Evolutionary conservation across 805 yeast species (phyloP), one percentile per base, ranked within the genome.

Genomic region (Kodamaea kaohsiungensis): DNA sequence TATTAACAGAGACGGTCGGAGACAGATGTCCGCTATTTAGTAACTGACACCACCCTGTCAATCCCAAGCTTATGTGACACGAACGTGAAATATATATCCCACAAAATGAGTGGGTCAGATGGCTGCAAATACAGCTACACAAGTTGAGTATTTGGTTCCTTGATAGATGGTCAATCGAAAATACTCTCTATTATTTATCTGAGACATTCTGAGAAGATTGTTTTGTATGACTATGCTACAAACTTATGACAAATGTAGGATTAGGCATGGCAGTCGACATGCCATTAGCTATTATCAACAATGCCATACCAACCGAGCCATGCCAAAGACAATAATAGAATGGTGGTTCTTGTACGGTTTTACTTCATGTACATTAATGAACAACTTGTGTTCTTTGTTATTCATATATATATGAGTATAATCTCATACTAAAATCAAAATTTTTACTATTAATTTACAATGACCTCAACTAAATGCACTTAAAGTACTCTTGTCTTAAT

Each of bases 11-110:
- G 9, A 42, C 47, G 33, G 48, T 16, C 18, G 33, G 35, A 6
- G 48, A 46, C 27, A 13, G 54, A 38, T 52, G 54, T 47, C 48
- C 48, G 1, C 42, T 52, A 7, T 52, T 52, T 16, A 42, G 33
- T 19, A 50, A 50, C 16, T 50, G 46, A 40, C 4, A 18, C 7
- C 4, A 18, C 7, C 4, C 17, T 40, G 43, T 7, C 13, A 40
- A 40, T 2, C 5, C 5, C 18, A 13, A 9, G 15, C 39, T 5
- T 18, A 42, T 30, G 35, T 30, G 35, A 30, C 10, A 22, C 25
- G 25, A 22, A 22, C 25, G 25, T 30, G 35, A 30, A 30, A 30
- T 12, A 30, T 30, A 30, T 30, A 30, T 12, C 13, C 35, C 35
- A 30, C 35, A 30, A 12, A 30, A 30, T 22, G 25, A 22, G 25